Percentiles rank a stretch among this genome's conserved stretches.
These are phyloP conservation scores for Pseudocercospora cruenta DNA, from an alignment of 2,329 filamentous ascomycete species.

Conservation along the genomic window DNA sequence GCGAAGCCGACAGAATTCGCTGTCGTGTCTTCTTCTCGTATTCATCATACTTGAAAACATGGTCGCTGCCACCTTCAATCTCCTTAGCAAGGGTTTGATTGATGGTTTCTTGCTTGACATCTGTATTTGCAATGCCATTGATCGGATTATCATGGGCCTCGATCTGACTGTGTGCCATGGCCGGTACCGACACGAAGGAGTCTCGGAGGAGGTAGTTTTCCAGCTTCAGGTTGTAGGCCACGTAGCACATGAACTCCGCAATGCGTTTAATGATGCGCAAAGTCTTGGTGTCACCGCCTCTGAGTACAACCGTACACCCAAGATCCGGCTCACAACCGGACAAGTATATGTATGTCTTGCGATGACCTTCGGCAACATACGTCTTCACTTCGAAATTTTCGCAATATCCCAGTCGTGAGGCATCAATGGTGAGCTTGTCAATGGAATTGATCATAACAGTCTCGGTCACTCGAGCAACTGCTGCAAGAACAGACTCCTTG, in stretches of 20 bases:
- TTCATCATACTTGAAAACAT: slow-evolving; percentile 83
- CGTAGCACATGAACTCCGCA: slow-evolving; percentile 98
- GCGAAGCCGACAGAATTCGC: slow-evolving; percentile 90
- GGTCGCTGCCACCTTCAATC: slow-evolving; percentile 17
- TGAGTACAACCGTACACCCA: slow-evolving; percentile 90
- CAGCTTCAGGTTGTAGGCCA: slow-evolving; percentile 95
- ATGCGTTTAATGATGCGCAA: slow-evolving; percentile 85
- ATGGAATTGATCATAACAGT: slow-evolving; percentile 92
- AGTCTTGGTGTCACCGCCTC: slow-evolving; percentile 73
- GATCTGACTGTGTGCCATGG: slow-evolving; percentile 47
- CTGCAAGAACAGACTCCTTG: slow-evolving; percentile 92
- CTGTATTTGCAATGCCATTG: slow-evolving; percentile 11
- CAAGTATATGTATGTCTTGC: slow-evolving; percentile 94
- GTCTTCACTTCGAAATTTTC: slow-evolving; percentile 94
- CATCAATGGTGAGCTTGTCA: slow-evolving; percentile 81
- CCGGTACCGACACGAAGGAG: slow-evolving; percentile 83
- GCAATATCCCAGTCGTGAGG: slow-evolving; percentile 76
- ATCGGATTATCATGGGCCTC: slow-evolving; percentile 25
- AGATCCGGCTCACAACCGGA: slow-evolving; percentile 88
- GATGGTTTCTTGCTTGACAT: slow-evolving; percentile 20
- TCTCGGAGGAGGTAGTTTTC: slow-evolving; percentile 94
- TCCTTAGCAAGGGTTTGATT: slow-evolving; percentile 23
- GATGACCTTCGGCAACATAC: slow-evolving; percentile 80
- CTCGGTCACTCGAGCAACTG: slow-evolving; percentile 88
- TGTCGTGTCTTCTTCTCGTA: slow-evolving; percentile 93